Conservation (phyloP, 495 filamentous ascomycete species). For the Aspergillus sclerotiicarbonarius region DNA sequence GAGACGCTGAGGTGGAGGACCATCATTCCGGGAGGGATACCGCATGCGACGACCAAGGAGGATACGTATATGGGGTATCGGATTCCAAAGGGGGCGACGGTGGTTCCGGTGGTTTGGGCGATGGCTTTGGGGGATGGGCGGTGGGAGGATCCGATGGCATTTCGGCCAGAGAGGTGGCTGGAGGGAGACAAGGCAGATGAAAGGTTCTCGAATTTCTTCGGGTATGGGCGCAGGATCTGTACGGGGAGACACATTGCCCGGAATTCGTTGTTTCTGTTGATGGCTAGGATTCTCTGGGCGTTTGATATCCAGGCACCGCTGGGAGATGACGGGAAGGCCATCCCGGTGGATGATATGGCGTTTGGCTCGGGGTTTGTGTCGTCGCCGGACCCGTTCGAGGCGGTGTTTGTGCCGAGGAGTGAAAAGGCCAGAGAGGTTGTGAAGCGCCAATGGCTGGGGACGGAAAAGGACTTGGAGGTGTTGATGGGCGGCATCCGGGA, state of each 20-base stretch:
- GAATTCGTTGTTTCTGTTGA: constrained; percentile 45
- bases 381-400: constrained; percentile 19
- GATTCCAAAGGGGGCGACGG: constrained; percentile 46
- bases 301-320: constrained; percentile 47
- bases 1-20: constrained; percentile 40
- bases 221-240: constrained; percentile 22
- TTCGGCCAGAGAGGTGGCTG: constrained; percentile 49
- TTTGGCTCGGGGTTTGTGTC: constrained; percentile 20
- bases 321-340: constrained; percentile 26
- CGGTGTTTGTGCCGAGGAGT: constrained; percentile 20
- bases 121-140: constrained; percentile 37
- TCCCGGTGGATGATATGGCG: constrained; percentile 45
- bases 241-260: constrained; percentile 52
- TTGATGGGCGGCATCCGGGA: constrained; percentile 15
- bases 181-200: not conserved
- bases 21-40: constrained; percentile 37
- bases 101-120: constrained; percentile 44
- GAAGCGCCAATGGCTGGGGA: constrained; percentile 21
- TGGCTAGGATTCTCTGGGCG: constrained; percentile 52
- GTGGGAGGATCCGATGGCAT: constrained; percentile 36
- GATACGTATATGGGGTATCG: constrained; percentile 52
- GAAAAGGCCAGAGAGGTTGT: constrained; percentile 15
- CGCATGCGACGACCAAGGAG: constrained; percentile 50
- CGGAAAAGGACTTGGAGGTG: constrained; percentile 20
- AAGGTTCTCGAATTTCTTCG: constrained; percentile 16